Base-by-base conservation (phyloP, 2,329 filamentous ascomycete genomes). In the Fusarium anthophilum region DNA sequence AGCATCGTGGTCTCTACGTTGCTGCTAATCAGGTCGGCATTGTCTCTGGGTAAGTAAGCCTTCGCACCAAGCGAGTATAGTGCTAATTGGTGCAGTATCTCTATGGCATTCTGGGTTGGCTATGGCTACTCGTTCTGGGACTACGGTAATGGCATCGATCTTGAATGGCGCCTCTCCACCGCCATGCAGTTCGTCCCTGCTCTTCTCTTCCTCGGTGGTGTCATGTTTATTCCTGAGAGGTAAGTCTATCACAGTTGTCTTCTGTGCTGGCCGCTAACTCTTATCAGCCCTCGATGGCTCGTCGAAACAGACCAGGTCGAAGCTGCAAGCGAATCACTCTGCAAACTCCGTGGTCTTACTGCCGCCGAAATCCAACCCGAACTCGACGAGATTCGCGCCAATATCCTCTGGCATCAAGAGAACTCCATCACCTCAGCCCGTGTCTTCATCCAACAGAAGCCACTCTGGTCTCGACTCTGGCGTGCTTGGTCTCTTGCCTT, bases 51-150 rank as follows among this genome's bases (percentile, higher is more conserved):
- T 69, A 17, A 63, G 66, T 62, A 6, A 8, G n/a, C 2, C 7
- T 5, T 17, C 7, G 2, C 4, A 3, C 6, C 6, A 3, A 9
- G 30, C 17, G 3, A 44, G 4, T 9, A 6, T 1, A 3, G 6
- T 13, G 5, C 63, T 68, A 44, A 68, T 6, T 11, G 2, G 9
- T 3, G 8, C 17, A 69, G 66, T 10, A 69, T 69, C 8, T 69
- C 66, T 1, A 69, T 69, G 24, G 66, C 66, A 2, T 69, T 69
- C 11, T 69, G 66, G 66, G 66, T 69, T 24, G 66, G 66, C 13
- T 69, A 69, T 32, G 66, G 66, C 18, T 69, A 69, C 24, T 69
- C 66, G 1, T 69, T 69, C 41, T 69, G 66, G 66, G 47, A 69
- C 20, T 48, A 51, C 10, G 66, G 64, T 2, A 69, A 69, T 13